phyloP scores from a whole-genome alignment of 306 rosid species.

The Mucuna pruriens region DNA sequence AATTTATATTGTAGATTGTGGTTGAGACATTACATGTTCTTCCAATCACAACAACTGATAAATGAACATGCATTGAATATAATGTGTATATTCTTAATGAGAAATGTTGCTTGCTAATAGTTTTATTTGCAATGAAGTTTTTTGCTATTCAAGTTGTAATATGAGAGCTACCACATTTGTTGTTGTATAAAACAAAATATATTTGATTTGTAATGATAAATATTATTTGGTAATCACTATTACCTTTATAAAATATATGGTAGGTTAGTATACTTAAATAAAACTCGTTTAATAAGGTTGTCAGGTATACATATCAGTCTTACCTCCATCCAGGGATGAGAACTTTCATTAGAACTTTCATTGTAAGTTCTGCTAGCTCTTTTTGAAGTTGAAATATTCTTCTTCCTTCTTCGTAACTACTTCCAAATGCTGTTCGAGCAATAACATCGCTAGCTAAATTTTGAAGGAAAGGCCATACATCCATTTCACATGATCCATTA shows the following conservation, averaged over 20 bases:
- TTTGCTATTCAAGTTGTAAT: neutral
- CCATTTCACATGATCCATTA: neutral
- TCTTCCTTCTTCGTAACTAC: neutral
- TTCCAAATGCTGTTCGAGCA: neutral
- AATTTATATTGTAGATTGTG: neutral
- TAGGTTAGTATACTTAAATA: neutral
- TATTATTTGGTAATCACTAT: neutral
- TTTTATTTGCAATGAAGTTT: neutral
- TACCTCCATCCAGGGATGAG: conserved; percentile 7
- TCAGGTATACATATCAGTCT: neutral
- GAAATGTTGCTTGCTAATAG: neutral
- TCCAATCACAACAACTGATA: neutral
- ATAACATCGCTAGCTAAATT: neutral
- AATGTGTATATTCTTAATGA: neutral
- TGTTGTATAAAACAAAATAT: neutral
- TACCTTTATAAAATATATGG: neutral
- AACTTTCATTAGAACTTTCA: neutral
- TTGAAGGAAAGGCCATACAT: neutral
- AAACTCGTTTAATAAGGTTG: neutral
- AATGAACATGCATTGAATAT: neutral
- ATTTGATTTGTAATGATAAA: neutral
- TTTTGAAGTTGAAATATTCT: neutral
- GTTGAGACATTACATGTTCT: neutral
- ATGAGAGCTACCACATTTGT: neutral
- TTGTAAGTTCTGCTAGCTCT: neutral